Percentiles rank a stretch among this genome's conserved stretches.
phyloP scores from a whole-genome alignment of 768 basidiomycete species.

The Tulasnella sp. region DNA sequence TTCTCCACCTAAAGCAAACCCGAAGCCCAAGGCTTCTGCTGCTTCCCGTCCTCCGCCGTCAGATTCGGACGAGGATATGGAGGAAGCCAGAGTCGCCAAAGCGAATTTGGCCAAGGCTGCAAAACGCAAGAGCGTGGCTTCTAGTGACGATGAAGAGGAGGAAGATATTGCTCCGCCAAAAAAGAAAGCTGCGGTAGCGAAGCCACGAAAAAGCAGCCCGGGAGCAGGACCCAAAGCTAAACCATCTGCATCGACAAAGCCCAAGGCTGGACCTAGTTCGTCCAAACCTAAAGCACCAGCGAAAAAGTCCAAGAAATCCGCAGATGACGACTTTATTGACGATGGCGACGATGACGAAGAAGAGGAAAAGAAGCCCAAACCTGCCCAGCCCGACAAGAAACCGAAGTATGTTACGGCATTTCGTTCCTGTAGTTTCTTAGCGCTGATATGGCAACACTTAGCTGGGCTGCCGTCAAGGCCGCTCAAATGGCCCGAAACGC shows the following conservation, averaged over 20 bases:
- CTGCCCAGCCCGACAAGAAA: not conserved
- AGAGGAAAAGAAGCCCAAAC: constrained; percentile 28
- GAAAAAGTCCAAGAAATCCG: constrained; percentile 4
- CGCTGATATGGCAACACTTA: not conserved
- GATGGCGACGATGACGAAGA: constrained; percentile 29
- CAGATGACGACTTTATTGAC: constrained; percentile 29
- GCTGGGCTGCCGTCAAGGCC: constrained; percentile 45
- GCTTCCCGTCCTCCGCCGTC: not conserved
- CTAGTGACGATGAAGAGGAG: constrained; percentile 27
- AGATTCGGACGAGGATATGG: constrained; percentile 1
- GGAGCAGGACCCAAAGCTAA: constrained; percentile 30
- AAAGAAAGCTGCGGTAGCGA: constrained; percentile 28
- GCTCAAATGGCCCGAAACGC: constrained; percentile 48
- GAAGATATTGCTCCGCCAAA: constrained; percentile 10
- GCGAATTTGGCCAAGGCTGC: not conserved
- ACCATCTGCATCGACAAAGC: constrained; percentile 25
- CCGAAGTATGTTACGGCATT: not conserved
- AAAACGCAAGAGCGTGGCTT: constrained; percentile 27
- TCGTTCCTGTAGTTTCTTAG: not conserved
- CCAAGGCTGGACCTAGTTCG: constrained; percentile 15
- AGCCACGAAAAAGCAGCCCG: constrained; percentile 28
- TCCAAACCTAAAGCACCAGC: not conserved
- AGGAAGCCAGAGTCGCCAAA: constrained; percentile 11
- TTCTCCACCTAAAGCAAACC: not conserved
- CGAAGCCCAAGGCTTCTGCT: not conserved